Evolutionary conservation across 2,329 filamentous ascomycete species (phyloP), one percentile per base, ranked within the genome.

Genomic region (Metarhizium humberi): DNA sequence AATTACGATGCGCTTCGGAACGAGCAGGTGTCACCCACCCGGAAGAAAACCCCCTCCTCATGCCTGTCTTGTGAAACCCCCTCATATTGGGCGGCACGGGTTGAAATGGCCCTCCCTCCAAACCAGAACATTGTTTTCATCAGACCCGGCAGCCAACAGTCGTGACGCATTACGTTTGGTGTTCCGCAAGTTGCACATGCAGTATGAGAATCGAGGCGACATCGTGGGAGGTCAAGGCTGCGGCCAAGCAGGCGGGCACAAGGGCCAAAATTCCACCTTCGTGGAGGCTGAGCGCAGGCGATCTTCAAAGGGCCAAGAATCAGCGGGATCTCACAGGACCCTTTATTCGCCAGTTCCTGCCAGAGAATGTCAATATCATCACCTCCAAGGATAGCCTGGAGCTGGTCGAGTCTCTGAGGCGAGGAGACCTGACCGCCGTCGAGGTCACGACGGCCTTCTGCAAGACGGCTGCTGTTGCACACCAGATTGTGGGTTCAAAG

Each of bases 361-460:
- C 56, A 2, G 10, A 51, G 3, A 30, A 49, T 1, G 46, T 46
- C 3, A 3, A 49, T 13, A 57, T 40, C 1, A 58, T 65, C 16
- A 55, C 60, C 0, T 50, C 54, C 0, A 53, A 56, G 25, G 53
- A 59, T 2, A 61, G 55, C n/a, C 48, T 58, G 1, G 42, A 52
- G 0, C 48, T 63, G 14, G 10, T 59, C 2, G 18, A 48, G 20
- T 47, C 50, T 2, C n/a, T 62, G 1, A 29, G 13, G 0, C 25
- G 53, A 6, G 30, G 32, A 13, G 50, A 47, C 4, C 1, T 54
- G 3, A 54, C 61, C 1, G 52, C 72, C 0, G 63, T 69, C 0
- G 73, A 79, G 10, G 79, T 83, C 1, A 69, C 73, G 1, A 69
- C 64, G 6, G 80, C 78, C 0, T 85, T 78, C 61, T 78, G 74